phyloP scores from a whole-genome alignment of 176 grass and related monocot species.

The Tillandsia fasciculata region DNA sequence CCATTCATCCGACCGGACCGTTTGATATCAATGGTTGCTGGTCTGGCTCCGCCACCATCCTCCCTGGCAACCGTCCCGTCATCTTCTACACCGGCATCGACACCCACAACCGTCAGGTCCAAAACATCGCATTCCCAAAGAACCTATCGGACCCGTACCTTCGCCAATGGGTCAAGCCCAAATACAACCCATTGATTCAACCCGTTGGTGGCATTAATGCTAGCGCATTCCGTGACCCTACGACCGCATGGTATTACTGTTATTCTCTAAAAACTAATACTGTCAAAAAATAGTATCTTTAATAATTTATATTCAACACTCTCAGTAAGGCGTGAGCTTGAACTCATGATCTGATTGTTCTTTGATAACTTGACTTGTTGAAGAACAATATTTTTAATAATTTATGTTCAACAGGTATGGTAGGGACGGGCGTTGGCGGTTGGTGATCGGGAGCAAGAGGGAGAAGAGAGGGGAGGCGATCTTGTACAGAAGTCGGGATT shows the following conservation, averaged over 20 bases:
- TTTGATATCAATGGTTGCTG: slow-evolving; percentile 63
- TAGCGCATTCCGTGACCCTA: slow-evolving; percentile 62
- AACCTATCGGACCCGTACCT: slow-evolving; percentile 63
- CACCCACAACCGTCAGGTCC: slow-evolving; percentile 31
- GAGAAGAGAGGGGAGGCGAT: slow-evolving; percentile 24
- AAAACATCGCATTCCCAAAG: slow-evolving; percentile 59
- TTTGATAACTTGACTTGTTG: no score
- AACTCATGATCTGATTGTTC: no score
- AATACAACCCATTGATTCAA: slow-evolving; percentile 63
- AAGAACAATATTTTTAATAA: no score
- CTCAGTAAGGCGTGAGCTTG: no score
- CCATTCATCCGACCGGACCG: slow-evolving; percentile 37
- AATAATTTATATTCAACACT: no score
- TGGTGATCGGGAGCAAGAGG: slow-evolving; percentile 40
- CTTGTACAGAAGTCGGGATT: slow-evolving; percentile 66
- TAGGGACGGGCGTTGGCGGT: slow-evolving; percentile 34
- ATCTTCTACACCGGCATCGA: slow-evolving; percentile 73
- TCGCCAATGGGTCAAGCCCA: slow-evolving; percentile 53
- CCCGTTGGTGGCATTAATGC: slow-evolving; percentile 30
- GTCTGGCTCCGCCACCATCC: slow-evolving; percentile 62
- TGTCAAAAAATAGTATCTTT: no score
- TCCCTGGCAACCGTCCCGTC: slow-evolving; percentile 27
- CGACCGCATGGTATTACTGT: slow-evolving; percentile 40
- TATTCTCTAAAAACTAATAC: no score
- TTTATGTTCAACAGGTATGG: slow-evolving; percentile 19